phyloP scores from a whole-genome alignment of 1,284 basidiomycete genomes.

The Trametes hirsuta region DNA sequence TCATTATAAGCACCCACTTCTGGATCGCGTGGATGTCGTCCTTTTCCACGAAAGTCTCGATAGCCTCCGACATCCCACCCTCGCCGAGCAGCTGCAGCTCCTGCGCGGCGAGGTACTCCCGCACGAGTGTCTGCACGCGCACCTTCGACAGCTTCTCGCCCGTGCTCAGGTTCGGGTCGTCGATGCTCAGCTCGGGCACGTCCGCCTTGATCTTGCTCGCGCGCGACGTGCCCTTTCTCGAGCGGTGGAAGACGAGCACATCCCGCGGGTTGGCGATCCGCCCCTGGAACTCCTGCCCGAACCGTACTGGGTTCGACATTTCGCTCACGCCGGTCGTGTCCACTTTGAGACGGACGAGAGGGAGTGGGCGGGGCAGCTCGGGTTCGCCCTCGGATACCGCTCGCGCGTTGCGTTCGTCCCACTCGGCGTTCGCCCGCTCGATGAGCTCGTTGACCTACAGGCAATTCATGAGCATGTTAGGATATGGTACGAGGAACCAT shows the following conservation, averaged over 20 bases:
- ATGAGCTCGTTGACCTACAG: constrained; percentile 81
- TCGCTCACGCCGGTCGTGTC: constrained; percentile 89
- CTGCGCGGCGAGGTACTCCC: constrained; percentile 88
- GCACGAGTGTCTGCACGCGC: constrained; percentile 79
- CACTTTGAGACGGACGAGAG: constrained; percentile 89
- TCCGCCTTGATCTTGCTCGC: constrained; percentile 62
- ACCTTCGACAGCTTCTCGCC: constrained; percentile 73
- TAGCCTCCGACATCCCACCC: constrained; percentile 87
- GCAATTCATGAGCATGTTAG: neutral
- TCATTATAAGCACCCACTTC: constrained; percentile 53
- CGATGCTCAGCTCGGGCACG: constrained; percentile 73
- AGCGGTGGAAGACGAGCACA: constrained; percentile 87
- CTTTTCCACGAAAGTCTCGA: constrained; percentile 94
- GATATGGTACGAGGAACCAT: constrained; percentile 16
- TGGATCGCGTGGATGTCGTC: constrained; percentile 92
- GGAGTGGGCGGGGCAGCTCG: constrained; percentile 74
- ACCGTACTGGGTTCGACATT: constrained; percentile 94
- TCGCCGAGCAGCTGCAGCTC: constrained; percentile 88
- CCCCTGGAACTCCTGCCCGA: constrained; percentile 94
- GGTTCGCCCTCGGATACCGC: constrained; percentile 72
- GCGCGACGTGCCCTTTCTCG: constrained; percentile 64
- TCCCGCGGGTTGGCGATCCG: constrained; percentile 94
- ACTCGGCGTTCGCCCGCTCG: constrained; percentile 72
- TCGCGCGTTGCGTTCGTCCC: constrained; percentile 77
- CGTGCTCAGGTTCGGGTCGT: constrained; percentile 66